A percentile compares a stretch with the other conserved stretches of the same genome.
These are phyloP conservation scores for Colletotrichum orchidophilum DNA, from an alignment of 2,329 filamentous ascomycete species.

Conservation along the genomic window DNA sequence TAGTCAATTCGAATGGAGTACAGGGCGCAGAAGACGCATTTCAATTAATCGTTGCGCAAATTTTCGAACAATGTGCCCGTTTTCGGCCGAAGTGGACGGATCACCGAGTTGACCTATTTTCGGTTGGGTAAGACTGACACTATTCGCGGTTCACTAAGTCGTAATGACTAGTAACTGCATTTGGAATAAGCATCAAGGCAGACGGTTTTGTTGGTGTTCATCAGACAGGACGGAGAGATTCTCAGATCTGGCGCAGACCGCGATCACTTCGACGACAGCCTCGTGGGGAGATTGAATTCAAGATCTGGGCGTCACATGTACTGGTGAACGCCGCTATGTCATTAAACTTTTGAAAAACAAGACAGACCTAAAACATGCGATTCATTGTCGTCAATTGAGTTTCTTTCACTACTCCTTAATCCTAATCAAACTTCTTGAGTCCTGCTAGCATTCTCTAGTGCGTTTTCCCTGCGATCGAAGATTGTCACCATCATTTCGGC, in stretches of 20 bases:
- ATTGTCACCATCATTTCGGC: background rate
- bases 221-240: background rate
- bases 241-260: background rate
- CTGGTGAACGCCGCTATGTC: background rate
- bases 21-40: background rate
- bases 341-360: background rate
- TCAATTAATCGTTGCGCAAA: background rate
- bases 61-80: conserved; percentile 8
- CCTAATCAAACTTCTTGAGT: background rate
- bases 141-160: background rate
- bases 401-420: no score
- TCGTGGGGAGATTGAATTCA: no score
- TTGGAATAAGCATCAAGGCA: background rate
- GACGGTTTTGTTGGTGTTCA: background rate
- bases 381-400: no score
- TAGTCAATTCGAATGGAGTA: background rate
- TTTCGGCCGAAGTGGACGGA: conserved; percentile 20
- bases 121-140: conserved; percentile 12
- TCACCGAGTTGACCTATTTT: conserved; percentile 8
- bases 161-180: background rate
- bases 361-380: rapidly evolving
- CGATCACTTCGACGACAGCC: background rate
- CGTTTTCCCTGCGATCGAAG: background rate
- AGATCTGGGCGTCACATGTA: no score
- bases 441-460: background rate